phyloP scores from a whole-genome alignment of 2,329 filamentous ascomycete species.

The Cytospora chrysosperma region DNA sequence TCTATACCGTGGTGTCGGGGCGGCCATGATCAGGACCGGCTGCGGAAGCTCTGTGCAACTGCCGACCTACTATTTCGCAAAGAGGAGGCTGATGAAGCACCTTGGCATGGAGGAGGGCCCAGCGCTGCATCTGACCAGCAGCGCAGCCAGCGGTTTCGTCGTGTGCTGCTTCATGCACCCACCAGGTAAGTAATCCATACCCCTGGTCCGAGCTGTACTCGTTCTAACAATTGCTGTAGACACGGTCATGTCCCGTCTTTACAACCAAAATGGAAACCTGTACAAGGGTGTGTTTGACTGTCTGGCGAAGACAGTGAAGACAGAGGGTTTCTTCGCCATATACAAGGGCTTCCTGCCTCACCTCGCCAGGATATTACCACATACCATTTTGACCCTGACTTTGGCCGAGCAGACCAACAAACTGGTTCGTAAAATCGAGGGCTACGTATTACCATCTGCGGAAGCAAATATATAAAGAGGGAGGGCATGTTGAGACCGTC shows the following conservation, averaged over 20 bases:
- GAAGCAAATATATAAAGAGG: constrained; percentile 12
- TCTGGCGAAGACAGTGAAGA: constrained; percentile 83
- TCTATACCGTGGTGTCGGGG: constrained; percentile 85
- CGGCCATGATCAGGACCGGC: constrained; percentile 93
- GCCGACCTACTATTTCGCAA: constrained; percentile 97
- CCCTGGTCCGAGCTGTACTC: not conserved
- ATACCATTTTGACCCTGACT: constrained; percentile 90
- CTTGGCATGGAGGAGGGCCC: constrained; percentile 88
- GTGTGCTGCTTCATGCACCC: constrained; percentile 99
- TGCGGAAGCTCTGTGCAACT: constrained; percentile 95
- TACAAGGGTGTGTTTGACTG: constrained; percentile 94
- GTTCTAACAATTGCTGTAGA: constrained; percentile 48
- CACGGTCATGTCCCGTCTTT: constrained; percentile 97
- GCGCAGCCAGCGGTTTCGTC: constrained; percentile 87
- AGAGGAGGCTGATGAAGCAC: constrained; percentile 78
- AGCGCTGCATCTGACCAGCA: constrained; percentile 83
- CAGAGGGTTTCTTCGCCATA: constrained; percentile 86
- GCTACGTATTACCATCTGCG: constrained; percentile 17
- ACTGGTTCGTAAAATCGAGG: constrained; percentile 76
- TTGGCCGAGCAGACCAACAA: constrained; percentile 98
- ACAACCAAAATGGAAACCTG: constrained; percentile 98
- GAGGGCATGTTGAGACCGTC: not conserved
- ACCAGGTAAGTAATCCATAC: constrained; percentile 59
- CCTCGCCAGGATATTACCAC: constrained; percentile 87
- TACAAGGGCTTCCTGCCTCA: constrained; percentile 99